Conservation (phyloP, 73 alveolate species). For the Paramecium sexaurelia region DNA sequence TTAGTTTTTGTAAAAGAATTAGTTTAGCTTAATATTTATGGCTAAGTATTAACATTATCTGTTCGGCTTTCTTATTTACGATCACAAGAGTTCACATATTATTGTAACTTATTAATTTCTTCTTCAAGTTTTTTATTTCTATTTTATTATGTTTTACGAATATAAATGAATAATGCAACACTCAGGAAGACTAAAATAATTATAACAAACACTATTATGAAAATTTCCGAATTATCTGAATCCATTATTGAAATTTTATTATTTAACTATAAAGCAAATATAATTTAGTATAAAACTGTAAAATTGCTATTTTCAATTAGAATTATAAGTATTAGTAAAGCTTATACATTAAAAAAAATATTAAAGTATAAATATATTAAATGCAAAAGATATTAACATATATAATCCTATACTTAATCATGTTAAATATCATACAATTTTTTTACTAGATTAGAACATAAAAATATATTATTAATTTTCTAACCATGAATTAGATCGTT, state of each 20-base stretch:
- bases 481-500: no score
- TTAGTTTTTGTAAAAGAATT: conserved; percentile 19
- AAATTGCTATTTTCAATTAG: not conserved
- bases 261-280: not conserved
- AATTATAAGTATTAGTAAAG: no score
- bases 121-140: conserved; percentile 1
- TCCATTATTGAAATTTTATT: not conserved
- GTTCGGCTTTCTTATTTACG: not conserved
- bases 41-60: conserved; percentile 13
- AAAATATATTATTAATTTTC: no score
- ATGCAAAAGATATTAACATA: no score
- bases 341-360: no score
- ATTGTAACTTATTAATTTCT: not conserved
- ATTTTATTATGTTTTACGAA: not conserved
- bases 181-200: not conserved
- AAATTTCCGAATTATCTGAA: conserved; percentile 9
- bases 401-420: no score
- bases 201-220: not conserved
- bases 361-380: no score
- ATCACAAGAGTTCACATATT: conserved; percentile 11
- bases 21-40: conserved; percentile 1
- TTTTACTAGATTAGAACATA: no score
- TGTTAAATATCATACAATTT: no score
- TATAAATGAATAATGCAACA: not conserved
- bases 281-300: not conserved